Conservation (phyloP, 2,329 filamentous ascomycete genomes). For the Mollisia scopiformis region DNA sequence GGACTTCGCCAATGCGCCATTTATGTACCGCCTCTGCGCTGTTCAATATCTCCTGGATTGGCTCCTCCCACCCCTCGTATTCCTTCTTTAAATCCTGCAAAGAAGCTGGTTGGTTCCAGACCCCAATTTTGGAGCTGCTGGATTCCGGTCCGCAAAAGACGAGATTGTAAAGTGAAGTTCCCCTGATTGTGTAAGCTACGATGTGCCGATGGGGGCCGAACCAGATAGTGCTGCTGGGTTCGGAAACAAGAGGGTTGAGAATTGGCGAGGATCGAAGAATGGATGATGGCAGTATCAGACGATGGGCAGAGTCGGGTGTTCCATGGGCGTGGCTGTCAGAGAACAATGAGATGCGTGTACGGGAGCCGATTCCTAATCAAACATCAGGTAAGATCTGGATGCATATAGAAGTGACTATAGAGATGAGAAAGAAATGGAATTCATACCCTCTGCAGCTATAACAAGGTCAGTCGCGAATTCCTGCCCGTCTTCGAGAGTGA, state of each 20-base stretch:
- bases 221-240: slow-evolving; percentile 4
- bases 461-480: slow-evolving; percentile 50
- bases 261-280: not conserved
- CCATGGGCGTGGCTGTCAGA: not conserved
- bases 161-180: not conserved
- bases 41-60: not conserved
- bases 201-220: slow-evolving; percentile 8
- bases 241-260: not conserved
- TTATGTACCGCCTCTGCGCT: not conserved
- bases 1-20: slow-evolving; percentile 6
- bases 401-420: too few species aligned
- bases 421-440: not conserved
- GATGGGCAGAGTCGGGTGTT: slow-evolving; percentile 4
- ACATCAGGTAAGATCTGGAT: not conserved
- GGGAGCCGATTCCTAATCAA: slow-evolving; percentile 6
- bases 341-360: slow-evolving; percentile 1
- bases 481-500: slow-evolving; percentile 49
- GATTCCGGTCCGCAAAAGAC: not conserved
- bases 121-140: not conserved
- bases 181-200: slow-evolving; percentile 9
- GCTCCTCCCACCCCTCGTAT: slow-evolving; percentile 1
- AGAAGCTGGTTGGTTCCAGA: slow-evolving; percentile 2
- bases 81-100: slow-evolving; percentile 3
- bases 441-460: slow-evolving; percentile 54
- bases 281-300: not conserved